Evolutionary conservation across 345 rosid genomes (phyloP), one percentile per base, ranked within the genome.

Genomic region (Abelmoschus esculentus): DNA sequence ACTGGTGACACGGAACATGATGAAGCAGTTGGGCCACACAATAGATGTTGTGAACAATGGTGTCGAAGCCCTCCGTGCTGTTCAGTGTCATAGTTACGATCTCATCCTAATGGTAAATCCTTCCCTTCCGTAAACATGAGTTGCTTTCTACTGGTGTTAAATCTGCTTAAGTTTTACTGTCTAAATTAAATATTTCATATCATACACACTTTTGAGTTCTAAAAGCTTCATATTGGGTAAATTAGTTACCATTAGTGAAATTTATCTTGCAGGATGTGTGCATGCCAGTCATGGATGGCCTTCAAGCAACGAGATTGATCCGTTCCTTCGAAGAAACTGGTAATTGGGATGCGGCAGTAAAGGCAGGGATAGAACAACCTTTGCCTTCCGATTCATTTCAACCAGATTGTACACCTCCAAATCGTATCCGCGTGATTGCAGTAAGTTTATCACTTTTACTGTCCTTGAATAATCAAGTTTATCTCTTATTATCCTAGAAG

Each of bases 261-360:
- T 56, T 4, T 66, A 52, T 19, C 76, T 71, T 75, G 71, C 81
- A 95, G 97, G 99, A 95, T 77, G 96, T 95, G 31, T 88, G 87
- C 87, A 91, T 95, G 97, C 99, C 99, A 1, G 86, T 89, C 40
- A 82, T 95, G 89, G 90, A 88, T 76, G 97, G 99, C 72, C 86
- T 90, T 58, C 80, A 91, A 86, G 99, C 99, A 29, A 91, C 97
- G 67, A 91, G 89, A 78, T 38, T 95, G 68, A 89, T 91, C 71
- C 96, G 99, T 50, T 87, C 96, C 10, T 91, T 84, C 0, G 97
- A 91, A 80, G 90, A 88, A 76, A 72, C 86, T 5, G 93, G 99
- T 12, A 88, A 72, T 10, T 93, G 99, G 99, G 85, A 85, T 70
- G 93, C 85, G 67, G 96, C 99, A 26, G 68, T 28, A 1, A 69